A percentile compares a stretch with the other conserved stretches of the same genome.
Conservation (phyloP, 352 stramenopile species). For the Phytopythium helicoides region DNA sequence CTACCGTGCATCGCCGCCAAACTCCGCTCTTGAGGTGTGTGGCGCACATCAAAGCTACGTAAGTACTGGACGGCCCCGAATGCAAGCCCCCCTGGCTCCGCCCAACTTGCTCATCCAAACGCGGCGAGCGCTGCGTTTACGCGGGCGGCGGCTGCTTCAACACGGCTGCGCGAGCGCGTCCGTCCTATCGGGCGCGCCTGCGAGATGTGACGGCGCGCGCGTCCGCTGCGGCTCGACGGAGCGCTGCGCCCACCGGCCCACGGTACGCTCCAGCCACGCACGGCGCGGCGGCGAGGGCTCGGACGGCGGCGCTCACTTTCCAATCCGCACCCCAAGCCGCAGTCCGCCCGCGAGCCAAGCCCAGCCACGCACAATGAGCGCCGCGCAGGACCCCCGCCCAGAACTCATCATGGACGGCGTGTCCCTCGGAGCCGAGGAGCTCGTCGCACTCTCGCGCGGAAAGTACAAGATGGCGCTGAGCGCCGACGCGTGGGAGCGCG, state of each 20-base stretch:
- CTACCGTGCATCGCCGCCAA: no score
- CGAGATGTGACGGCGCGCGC: no score
- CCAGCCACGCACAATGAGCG: background rate
- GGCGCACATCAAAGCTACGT: no score
- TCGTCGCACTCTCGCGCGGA: conserved; percentile 69
- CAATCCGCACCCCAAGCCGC: background rate
- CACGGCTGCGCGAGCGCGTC: background rate
- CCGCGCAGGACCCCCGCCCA: conserved; percentile 8
- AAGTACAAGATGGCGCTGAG: conserved; percentile 56
- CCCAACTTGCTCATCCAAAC: conserved; percentile 10
- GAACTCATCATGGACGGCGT: conserved; percentile 61
- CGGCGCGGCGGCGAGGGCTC: background rate
- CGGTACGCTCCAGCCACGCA: no score
- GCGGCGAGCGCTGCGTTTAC: background rate
- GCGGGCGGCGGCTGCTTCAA: no score
- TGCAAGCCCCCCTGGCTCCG: no score
- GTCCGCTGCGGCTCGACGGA: no score
- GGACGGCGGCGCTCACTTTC: background rate
- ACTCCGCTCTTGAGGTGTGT: no score
- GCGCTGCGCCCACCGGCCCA: no score
- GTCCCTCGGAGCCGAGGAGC: conserved; percentile 65
- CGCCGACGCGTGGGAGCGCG: conserved; percentile 68
- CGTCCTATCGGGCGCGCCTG: conserved; percentile 1
- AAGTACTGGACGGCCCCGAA: no score
- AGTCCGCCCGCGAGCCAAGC: no score